Conservation (phyloP, 2,329 filamentous ascomycete species). For the Penicillium concentricum region DNA sequence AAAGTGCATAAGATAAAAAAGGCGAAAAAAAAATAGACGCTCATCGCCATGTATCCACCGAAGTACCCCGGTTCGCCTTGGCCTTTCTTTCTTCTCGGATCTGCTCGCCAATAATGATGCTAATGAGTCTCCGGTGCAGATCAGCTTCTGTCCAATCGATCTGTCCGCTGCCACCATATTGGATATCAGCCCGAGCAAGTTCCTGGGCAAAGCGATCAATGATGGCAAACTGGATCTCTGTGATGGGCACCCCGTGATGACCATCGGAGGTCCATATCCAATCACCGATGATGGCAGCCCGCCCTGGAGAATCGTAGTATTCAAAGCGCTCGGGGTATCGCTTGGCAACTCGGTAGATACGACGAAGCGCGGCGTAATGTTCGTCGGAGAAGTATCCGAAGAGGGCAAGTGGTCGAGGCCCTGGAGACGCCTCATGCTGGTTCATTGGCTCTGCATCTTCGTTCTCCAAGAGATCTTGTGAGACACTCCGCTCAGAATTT, state of each 20-base stretch:
- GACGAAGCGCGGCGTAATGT: constrained; percentile 41
- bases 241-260: constrained; percentile 41
- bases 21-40: constrained; percentile 8
- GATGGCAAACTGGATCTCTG: constrained; percentile 44
- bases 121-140: constrained; percentile 45
- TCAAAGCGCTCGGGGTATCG: constrained; percentile 38
- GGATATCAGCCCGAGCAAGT: constrained; percentile 34
- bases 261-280: constrained; percentile 46
- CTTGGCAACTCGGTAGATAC: constrained; percentile 41
- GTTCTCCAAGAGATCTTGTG: neutral
- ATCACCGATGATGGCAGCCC: constrained; percentile 42
- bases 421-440: constrained; percentile 9
- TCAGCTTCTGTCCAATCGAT: constrained; percentile 47
- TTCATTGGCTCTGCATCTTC: constrained; percentile 6
- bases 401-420: constrained; percentile 29
- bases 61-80: constrained; percentile 24
- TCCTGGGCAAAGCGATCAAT: constrained; percentile 42
- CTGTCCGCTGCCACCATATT: constrained; percentile 37
- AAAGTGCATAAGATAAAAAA: constrained; percentile 8
- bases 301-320: constrained; percentile 36
- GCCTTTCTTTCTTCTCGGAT: constrained; percentile 42
- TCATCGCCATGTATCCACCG: constrained; percentile 31
- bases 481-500: constrained; percentile 3
- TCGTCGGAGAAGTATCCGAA: constrained; percentile 45
- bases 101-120: constrained; percentile 49